These are phyloP conservation scores for Pleurotus eryngii DNA, from an alignment of 768 basidiomycete genomes.

Conservation along the genomic window DNA sequence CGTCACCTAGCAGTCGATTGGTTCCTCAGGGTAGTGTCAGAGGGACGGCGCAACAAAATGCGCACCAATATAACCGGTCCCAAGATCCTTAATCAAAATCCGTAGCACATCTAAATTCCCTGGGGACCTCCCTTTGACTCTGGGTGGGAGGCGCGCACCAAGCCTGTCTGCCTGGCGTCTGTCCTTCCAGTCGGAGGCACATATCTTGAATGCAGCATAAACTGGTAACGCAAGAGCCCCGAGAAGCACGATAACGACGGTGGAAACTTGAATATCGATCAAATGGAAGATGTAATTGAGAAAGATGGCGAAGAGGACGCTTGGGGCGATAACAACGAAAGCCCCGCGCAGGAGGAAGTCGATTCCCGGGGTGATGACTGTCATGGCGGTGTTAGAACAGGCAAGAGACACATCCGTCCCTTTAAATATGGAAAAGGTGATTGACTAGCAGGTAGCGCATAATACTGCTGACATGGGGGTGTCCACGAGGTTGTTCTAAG, in stretches of 20 bases:
- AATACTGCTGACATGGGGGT: too few species aligned
- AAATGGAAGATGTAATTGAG: constrained; percentile 16
- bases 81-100: constrained; percentile 31
- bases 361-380: constrained; percentile 31
- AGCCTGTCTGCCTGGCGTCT: constrained; percentile 35
- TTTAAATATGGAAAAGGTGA: too few species aligned
- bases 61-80: constrained; percentile 49
- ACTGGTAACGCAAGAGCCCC: constrained; percentile 31
- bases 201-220: constrained; percentile 25
- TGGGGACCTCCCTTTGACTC: constrained; percentile 31
- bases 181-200: constrained; percentile 24
- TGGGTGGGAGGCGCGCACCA: constrained; percentile 44
- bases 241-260: constrained; percentile 35
- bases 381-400: constrained; percentile 15
- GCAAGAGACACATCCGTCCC: too few species aligned
- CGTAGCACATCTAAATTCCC: constrained; percentile 46
- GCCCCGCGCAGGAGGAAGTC: constrained; percentile 26
- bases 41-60: neutral
- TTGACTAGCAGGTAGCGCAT: too few species aligned
- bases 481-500: too few species aligned
- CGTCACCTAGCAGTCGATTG: constrained; percentile 33
- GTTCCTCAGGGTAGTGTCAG: neutral
- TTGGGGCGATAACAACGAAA: constrained; percentile 14
- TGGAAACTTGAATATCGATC: constrained; percentile 24
- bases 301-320: constrained; percentile 13